Evolutionary conservation across 2,329 filamentous ascomycete genomes (phyloP), one percentile per base, ranked within the genome.

Genomic region (Aspergillus fructus): DNA sequence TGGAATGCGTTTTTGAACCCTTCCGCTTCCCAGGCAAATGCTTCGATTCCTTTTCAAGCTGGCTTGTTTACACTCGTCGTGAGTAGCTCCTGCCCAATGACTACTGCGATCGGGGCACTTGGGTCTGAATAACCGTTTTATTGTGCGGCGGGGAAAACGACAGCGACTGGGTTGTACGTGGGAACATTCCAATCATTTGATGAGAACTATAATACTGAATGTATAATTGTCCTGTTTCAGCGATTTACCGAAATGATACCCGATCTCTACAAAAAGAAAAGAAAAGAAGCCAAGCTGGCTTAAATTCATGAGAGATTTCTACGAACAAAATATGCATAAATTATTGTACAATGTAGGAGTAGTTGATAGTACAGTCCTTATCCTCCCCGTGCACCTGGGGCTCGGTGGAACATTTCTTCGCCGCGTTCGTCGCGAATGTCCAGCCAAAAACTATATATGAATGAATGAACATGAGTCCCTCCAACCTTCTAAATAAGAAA

Each of bases 291-390:
- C 5, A 8, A 7, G n/a, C 27, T 34, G 46, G 17, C 19, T 9
- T 4, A 13, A 27, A 7, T 30, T n/a, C 19, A 30, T 30, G 27
- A 30, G 30, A 53, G 27, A 46, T 49, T 53, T 47, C 19, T 34
- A 37, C 4, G 23, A 53, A 49, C 15, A 40, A 7, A 33, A 56
- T 53, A 56, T 56, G 39, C 53, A 41, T 52, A 37, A 56, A 53
- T 33, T 55, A 57, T 53, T 57, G 50, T 57, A 57, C 55, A 57
- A 13, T 57, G 45, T 53, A 49, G 34, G 47, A 49, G 49, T 39
- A 53, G 23, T 49, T 52, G 37, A 30, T 43, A 45, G 37, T 53
- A 57, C 49, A 57, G 43, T 50, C 19, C 34, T 34, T 27, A 41
- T 46, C 42, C 40, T 48, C 17, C 33, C 24, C 37, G n/a, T 48